These are phyloP conservation scores for Fremontodendron californicum DNA, from an alignment of 345 rosid genomes.

Conservation along the genomic window DNA sequence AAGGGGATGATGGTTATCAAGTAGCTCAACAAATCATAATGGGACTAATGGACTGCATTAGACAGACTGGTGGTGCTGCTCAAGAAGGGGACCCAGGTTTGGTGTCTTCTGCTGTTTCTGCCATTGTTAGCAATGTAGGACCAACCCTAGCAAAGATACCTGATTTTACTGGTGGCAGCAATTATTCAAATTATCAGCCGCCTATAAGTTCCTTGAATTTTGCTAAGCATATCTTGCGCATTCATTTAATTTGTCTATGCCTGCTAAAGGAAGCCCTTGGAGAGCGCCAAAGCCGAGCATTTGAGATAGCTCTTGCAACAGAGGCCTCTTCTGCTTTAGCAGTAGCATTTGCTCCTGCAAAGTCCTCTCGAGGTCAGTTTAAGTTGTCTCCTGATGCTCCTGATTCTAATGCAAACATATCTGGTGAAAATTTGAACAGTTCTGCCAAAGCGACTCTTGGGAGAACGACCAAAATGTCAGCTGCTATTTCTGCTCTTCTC, in stretches of 20 bases:
- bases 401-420: constrained; percentile 46
- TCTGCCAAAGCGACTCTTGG: constrained; percentile 42
- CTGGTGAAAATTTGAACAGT: constrained; percentile 45
- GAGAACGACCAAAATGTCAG: constrained; percentile 55
- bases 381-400: constrained; percentile 68
- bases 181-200: constrained; percentile 48
- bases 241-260: constrained; percentile 72
- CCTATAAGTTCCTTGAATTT: constrained; percentile 40
- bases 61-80: constrained; percentile 93
- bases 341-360: constrained; percentile 57
- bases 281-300: constrained; percentile 90
- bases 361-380: constrained; percentile 77
- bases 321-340: constrained; percentile 84
- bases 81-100: constrained; percentile 96
- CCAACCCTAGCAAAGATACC: constrained; percentile 59
- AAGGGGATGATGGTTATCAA: constrained; percentile 66
- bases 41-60: constrained; percentile 74
- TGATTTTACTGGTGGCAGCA: constrained; percentile 53
- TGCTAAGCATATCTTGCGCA: constrained; percentile 66
- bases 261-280: constrained; percentile 93
- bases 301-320: constrained; percentile 92
- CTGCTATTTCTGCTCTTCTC: constrained; percentile 85
- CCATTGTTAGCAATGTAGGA: constrained; percentile 68
- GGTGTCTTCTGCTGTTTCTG: constrained; percentile 93
- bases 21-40: constrained; percentile 74